Conservation (phyloP, 805 yeast species). For the Zygotorulaspora florentina region DNA sequence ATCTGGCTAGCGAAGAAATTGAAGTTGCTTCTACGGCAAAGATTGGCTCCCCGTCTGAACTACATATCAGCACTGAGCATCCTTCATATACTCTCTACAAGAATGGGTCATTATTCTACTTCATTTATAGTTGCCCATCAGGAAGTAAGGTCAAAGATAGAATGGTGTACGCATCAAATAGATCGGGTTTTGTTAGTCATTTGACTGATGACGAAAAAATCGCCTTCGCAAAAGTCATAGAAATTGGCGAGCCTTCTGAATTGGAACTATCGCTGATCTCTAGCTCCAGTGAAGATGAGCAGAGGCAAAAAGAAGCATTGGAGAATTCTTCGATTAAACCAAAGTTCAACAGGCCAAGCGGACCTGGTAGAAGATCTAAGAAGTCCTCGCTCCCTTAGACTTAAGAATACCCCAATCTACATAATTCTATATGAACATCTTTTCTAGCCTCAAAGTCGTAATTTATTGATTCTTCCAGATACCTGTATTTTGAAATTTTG, state of each 20-base stretch:
- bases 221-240: slow-evolving; percentile 47
- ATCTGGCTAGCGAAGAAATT: slow-evolving; percentile 46
- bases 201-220: slow-evolving; percentile 40
- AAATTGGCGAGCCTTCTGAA: slow-evolving; percentile 71
- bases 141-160: slow-evolving; percentile 86
- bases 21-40: slow-evolving; percentile 33
- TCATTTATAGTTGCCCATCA: slow-evolving; percentile 85
- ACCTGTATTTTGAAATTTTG: slow-evolving; percentile 28
- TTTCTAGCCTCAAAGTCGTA: slow-evolving; percentile 18
- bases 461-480: slow-evolving; percentile 12
- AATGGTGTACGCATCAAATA: slow-evolving; percentile 87
- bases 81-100: slow-evolving; percentile 61
- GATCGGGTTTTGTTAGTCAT: slow-evolving; percentile 52
- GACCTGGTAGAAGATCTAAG: slow-evolving; percentile 55
- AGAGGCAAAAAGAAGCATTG: slow-evolving; percentile 28
- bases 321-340: slow-evolving; percentile 13
- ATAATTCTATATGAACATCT: slow-evolving; percentile 10
- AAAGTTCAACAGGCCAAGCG: slow-evolving; percentile 59
- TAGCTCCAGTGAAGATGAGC: slow-evolving; percentile 29
- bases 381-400: slow-evolving; percentile 2
- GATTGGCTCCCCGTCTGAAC: slow-evolving; percentile 28
- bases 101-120: slow-evolving; percentile 43
- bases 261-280: slow-evolving; percentile 45
- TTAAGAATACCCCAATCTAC: slow-evolving; percentile 7
- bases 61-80: slow-evolving; percentile 37